Evolutionary conservation across 192 early-diverging fungal genomes (phyloP), one percentile per base, ranked within the genome.

Genomic region (Jimgerdemannia lactiflua): DNA sequence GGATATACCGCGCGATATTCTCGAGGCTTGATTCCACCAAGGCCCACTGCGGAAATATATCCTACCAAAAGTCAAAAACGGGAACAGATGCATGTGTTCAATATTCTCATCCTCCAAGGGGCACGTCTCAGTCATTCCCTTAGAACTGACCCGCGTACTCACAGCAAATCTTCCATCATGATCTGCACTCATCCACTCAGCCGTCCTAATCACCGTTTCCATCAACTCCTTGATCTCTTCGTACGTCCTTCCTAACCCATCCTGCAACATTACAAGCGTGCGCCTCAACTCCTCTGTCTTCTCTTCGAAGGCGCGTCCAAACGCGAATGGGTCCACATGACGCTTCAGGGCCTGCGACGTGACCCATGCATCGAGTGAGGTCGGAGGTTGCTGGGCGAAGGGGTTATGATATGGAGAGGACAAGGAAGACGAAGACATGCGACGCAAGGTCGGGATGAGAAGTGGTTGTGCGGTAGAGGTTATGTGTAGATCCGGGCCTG

Each of bases 11-110:
- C n/a, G 77, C 74, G 3, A 78, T n/a, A 54, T 82, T 78, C 7
- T 74, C 43, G 6, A 82, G 43, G 59, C 67, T 65, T 18, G 65
- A 66, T 63, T 82, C 75, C 49, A 74, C 78, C 9, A 70, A 19
- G 19, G 54, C 74, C 81, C 81, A 82, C 41, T 78, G 77, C 17
- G 77, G 77, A 19, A 79, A 82, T 19, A 82, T 44, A 64, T 82
- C 71, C 80, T 82, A 64, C 20, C 44, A 59, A 19, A 42, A 78
- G 3, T 8, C n/a, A 20, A 71, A 9, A 64, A 18, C 42, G 11
- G 18, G 20, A 40, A 20, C 43, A 18, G 29, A 64, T 20, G 29
- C 8, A 19, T 40, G 29, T 29, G 29, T 29, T 29, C 29, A 29
- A 29, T 29, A 29, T 1, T 29, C 29, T 29, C 29, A 1, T 29